Conservation (phyloP, 768 basidiomycete genomes). For the Tubosaeta brunneosetosa region DNA sequence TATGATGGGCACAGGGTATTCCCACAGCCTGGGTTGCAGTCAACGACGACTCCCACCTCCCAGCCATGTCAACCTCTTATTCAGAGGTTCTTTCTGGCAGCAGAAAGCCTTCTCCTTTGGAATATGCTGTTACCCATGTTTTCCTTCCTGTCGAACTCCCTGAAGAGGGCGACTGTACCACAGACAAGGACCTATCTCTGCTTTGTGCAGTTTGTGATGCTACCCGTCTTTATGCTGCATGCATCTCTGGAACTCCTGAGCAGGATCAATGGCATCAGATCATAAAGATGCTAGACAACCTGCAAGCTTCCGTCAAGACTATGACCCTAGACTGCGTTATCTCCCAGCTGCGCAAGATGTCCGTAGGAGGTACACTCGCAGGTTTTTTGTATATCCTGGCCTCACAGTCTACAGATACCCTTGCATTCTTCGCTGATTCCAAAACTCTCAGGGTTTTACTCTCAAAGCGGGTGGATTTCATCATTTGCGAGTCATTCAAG, state of each 20-base stretch:
- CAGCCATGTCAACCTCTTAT: too few relatives aligned
- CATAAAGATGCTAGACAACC: conserved; percentile 2
- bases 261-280: conserved; percentile 1
- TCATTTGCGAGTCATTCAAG: too few relatives aligned
- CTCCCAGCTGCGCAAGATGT: background rate
- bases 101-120: too few relatives aligned
- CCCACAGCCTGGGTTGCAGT: too few relatives aligned
- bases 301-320: background rate
- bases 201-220: background rate
- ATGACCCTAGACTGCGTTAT: background rate
- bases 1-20: too few relatives aligned
- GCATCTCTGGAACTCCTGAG: background rate
- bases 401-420: conserved; percentile 27
- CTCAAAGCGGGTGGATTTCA: too few relatives aligned
- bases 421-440: conserved; percentile 23
- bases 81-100: too few relatives aligned
- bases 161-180: too few relatives aligned
- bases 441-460: too few relatives aligned
- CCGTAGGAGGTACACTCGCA: background rate
- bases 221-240: background rate
- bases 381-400: background rate
- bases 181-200: background rate
- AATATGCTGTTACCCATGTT: background rate
- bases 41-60: too few relatives aligned
- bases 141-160: background rate